Percentiles rank a stretch among this genome's conserved stretches.
These are phyloP conservation scores for Neurospora discreta DNA, from an alignment of 495 filamentous ascomycete species.

Conservation along the genomic window DNA sequence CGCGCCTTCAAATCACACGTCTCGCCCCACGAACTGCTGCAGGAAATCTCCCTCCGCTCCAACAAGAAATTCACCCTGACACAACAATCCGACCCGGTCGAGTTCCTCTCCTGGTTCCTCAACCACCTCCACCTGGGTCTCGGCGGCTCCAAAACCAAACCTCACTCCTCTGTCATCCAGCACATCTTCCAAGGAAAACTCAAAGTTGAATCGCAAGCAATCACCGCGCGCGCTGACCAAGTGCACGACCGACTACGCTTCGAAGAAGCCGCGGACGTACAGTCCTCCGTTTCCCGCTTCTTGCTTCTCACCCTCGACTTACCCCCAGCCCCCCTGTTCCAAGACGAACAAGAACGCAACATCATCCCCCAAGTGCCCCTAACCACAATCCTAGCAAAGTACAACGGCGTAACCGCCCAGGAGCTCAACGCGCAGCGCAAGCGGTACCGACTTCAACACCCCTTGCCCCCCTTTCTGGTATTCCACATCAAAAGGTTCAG, in stretches of 20 bases:
- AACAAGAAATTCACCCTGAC: constrained; percentile 90
- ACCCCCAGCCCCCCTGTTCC: constrained; percentile 89
- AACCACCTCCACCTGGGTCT: constrained; percentile 89
- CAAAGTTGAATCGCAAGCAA: constrained; percentile 85
- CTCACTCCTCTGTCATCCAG: constrained; percentile 71
- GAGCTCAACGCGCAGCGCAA: constrained; percentile 78
- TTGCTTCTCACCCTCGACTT: constrained; percentile 88
- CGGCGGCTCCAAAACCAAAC: constrained; percentile 80
- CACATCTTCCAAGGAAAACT: constrained; percentile 86
- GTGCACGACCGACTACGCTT: constrained; percentile 82
- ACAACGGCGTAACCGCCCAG: constrained; percentile 80
- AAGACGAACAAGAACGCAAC: constrained; percentile 78
- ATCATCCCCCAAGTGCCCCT: constrained; percentile 95
- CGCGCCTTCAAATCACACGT: constrained; percentile 95
- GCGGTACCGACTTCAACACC: constrained; percentile 84
- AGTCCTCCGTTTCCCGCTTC: constrained; percentile 65
- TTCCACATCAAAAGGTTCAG: constrained; percentile 98
- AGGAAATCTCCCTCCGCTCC: constrained; percentile 82
- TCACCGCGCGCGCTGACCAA: constrained; percentile 77
- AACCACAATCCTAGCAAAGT: constrained; percentile 81
- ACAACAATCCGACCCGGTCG: constrained; percentile 85
- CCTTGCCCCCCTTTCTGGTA: constrained; percentile 80
- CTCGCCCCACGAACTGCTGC: constrained; percentile 91
- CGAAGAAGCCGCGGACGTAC: constrained; percentile 76
- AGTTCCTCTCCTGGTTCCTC: constrained; percentile 94